These are phyloP conservation scores for Fraxinus albicans DNA, from an alignment of 305 asterid species.

Conservation along the genomic window DNA sequence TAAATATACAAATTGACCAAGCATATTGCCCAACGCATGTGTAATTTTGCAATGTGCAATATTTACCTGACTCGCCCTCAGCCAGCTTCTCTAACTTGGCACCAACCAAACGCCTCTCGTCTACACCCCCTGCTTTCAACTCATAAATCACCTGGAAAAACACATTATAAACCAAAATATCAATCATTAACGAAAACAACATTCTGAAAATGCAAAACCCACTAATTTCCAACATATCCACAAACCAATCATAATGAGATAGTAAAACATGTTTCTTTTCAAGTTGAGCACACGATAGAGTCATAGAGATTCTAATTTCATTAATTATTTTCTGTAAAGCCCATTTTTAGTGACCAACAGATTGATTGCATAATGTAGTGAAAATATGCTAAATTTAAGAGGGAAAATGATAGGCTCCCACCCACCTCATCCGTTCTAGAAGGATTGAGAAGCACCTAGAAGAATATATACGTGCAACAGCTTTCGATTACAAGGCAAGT, in stretches of 20 bases:
- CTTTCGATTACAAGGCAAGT: too few relatives aligned
- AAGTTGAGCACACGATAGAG: too few relatives aligned
- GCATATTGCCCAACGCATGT: neutral
- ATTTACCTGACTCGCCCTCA: constrained; percentile 89
- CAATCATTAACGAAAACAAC: neutral
- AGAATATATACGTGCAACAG: too few relatives aligned
- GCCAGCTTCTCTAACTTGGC: constrained; percentile 97
- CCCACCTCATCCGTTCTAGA: too few relatives aligned
- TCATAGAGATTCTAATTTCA: too few relatives aligned
- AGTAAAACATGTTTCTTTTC: too few relatives aligned
- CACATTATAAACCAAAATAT: neutral
- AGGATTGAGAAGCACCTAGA: too few relatives aligned
- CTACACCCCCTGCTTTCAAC: constrained; percentile 98
- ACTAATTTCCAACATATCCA: neutral
- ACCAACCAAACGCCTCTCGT: constrained; percentile 97
- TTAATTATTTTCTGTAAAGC: too few relatives aligned
- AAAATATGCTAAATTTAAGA: too few relatives aligned
- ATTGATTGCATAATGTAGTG: too few relatives aligned
- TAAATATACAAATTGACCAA: neutral
- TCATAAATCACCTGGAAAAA: constrained; percentile 78
- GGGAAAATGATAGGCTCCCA: too few relatives aligned
- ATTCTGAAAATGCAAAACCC: neutral
- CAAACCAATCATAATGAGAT: neutral
- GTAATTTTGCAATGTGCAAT: neutral
- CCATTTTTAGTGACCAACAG: too few relatives aligned